A percentile compares a stretch with the other conserved stretches of the same genome.
Conservation (phyloP, 2,329 filamentous ascomycete genomes). For the Fusarium staphyleae region DNA sequence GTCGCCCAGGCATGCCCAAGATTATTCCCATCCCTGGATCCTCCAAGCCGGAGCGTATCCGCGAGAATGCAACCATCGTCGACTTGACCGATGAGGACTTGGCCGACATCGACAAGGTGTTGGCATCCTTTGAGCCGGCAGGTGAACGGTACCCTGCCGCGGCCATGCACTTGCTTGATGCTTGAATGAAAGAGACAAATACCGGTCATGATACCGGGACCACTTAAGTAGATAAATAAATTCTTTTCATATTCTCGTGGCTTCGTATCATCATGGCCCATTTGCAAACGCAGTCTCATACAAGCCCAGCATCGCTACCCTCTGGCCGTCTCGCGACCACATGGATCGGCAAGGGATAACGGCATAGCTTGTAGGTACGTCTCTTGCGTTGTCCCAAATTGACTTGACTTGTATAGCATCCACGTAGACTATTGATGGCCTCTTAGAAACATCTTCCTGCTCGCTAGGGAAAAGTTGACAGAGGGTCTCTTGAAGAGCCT, state of each 20-base stretch:
- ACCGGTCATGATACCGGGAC: not conserved
- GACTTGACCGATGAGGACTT: slow-evolving; percentile 59
- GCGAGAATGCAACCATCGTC: slow-evolving; percentile 65
- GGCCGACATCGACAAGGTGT: slow-evolving; percentile 56
- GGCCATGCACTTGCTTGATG: slow-evolving; percentile 28
- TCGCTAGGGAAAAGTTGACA: slow-evolving; percentile 24
- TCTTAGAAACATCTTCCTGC: slow-evolving; percentile 5
- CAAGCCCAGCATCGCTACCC: slow-evolving; percentile 45
- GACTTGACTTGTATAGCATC: slow-evolving; percentile 34
- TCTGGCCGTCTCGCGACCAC: slow-evolving; percentile 45
- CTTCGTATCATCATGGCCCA: slow-evolving; percentile 21
- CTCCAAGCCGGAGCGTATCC: slow-evolving; percentile 60
- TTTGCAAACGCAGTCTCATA: slow-evolving; percentile 37
- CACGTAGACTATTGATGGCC: slow-evolving; percentile 46
- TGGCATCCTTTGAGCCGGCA: slow-evolving; percentile 55
- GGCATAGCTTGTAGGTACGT: slow-evolving; percentile 18
- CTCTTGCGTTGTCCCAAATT: slow-evolving; percentile 21
- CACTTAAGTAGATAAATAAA: not conserved
- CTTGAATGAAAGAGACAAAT: not conserved
- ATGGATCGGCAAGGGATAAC: slow-evolving; percentile 49
- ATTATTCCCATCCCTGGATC: slow-evolving; percentile 74
- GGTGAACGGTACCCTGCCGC: slow-evolving; percentile 58
- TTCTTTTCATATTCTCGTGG: slow-evolving; percentile 12
- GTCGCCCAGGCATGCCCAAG: slow-evolving; percentile 58
- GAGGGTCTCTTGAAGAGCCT: slow-evolving; percentile 37